Evolutionary conservation across 257 asterid genomes (phyloP).

Genomic region (Lycium barbarum): DNA sequence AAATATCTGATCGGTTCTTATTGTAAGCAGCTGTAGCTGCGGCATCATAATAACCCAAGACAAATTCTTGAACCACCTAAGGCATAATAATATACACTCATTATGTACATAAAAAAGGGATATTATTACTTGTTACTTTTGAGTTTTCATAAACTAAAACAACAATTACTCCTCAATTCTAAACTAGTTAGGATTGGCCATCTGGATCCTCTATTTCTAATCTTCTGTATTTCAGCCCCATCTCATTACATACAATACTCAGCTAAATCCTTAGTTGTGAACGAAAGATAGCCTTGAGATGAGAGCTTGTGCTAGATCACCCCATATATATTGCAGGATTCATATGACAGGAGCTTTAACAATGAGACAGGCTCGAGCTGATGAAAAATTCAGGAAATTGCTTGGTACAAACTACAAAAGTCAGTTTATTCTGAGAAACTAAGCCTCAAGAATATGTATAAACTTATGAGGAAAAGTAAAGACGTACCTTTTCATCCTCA

Average conservation of each 20-base stretch:
- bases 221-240: too few relatives aligned
- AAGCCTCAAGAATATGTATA: neutral
- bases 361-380: neutral
- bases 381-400: too few relatives aligned
- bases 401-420: neutral
- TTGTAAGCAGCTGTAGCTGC: constrained; percentile 82
- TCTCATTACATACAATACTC: too few relatives aligned
- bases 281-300: too few relatives aligned
- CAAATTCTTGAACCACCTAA: constrained; percentile 85
- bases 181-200: too few relatives aligned
- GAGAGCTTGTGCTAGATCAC: neutral
- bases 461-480: neutral
- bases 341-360: neutral
- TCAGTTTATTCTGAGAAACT: neutral
- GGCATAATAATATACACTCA: neutral
- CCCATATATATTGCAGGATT: neutral
- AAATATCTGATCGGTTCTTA: constrained; percentile 75
- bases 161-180: too few relatives aligned
- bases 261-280: too few relatives aligned
- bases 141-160: too few relatives aligned
- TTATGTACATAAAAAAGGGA: too few relatives aligned
- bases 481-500: constrained; percentile 85
- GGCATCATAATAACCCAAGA: constrained; percentile 81
- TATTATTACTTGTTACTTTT: too few relatives aligned
- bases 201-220: too few relatives aligned